These are phyloP conservation scores for Dipsacomyces acuminosporus DNA, from an alignment of 371 early-diverging fungal genomes.

Conservation along the genomic window DNA sequence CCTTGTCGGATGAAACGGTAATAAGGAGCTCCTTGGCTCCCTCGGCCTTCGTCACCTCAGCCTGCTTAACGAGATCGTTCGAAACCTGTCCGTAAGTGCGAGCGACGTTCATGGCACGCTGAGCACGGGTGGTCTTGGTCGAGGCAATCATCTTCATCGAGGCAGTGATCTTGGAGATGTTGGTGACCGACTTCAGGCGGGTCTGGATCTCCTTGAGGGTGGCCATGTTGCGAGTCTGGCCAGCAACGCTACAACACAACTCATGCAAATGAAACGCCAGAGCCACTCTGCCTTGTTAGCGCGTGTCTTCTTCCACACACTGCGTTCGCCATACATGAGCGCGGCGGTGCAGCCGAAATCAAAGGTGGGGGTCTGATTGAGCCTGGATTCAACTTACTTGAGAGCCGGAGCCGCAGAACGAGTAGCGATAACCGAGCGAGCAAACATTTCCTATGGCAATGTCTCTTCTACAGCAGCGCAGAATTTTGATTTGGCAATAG, in stretches of 20 bases:
- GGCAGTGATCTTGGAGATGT: conserved; percentile 98
- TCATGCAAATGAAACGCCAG: neutral
- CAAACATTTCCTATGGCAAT: conserved; percentile 23
- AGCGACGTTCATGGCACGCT: conserved; percentile 90
- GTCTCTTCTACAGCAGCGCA: conserved; percentile 3
- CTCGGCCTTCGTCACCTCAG: conserved; percentile 64
- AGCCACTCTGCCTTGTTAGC: too few relatives aligned
- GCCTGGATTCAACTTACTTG: conserved; percentile 23
- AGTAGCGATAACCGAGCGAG: conserved; percentile 37
- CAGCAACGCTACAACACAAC: conserved; percentile 12
- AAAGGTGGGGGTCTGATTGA: too few relatives aligned
- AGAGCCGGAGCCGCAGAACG: conserved; percentile 26
- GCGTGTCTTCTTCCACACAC: too few relatives aligned
- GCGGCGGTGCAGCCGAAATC: too few relatives aligned
- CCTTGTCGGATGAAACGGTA: conserved; percentile 88
- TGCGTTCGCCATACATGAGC: too few relatives aligned
- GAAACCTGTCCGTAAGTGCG: conserved; percentile 80
- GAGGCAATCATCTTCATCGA: conserved; percentile 99
- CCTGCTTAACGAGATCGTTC: conserved; percentile 69
- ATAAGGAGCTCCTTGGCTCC: conserved; percentile 67
- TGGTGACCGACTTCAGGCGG: conserved; percentile 93
- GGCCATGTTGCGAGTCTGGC: conserved; percentile 86
- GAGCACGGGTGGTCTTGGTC: conserved; percentile 94
- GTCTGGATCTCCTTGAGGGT: conserved; percentile 91
- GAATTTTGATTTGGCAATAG: too few relatives aligned